Conservation (phyloP, 305 asterid genomes). For the Lippia alba region DNA sequence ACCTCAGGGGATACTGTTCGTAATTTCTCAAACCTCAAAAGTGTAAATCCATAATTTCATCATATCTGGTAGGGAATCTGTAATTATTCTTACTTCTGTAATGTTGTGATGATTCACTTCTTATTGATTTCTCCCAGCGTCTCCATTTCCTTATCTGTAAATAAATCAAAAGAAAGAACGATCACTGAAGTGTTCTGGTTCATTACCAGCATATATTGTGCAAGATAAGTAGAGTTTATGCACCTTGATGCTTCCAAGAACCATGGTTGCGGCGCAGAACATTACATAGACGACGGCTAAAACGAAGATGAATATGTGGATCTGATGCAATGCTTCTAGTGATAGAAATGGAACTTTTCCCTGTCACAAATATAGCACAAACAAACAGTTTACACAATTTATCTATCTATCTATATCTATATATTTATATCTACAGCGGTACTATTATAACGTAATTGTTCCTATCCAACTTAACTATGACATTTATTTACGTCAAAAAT, state of each 20-base stretch:
- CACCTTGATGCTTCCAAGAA: conserved; percentile 83
- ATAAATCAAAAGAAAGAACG: neutral
- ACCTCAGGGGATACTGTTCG: too few species aligned
- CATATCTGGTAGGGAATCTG: neutral
- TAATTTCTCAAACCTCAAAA: too few species aligned
- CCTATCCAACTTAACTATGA: too few species aligned
- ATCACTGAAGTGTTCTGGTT: neutral
- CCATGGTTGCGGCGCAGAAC: conserved; percentile 76
- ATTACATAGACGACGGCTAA: conserved; percentile 80
- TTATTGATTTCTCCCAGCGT: conserved; percentile 73
- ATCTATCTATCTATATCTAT: too few species aligned
- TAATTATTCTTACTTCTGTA: conserved; percentile 45
- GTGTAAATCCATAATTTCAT: too few species aligned
- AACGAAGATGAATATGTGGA: conserved; percentile 90
- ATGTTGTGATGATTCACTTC: conserved; percentile 36
- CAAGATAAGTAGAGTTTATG: neutral
- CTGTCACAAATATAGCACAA: conserved; percentile 38
- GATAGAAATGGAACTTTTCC: conserved; percentile 73
- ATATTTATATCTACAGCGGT: too few species aligned
- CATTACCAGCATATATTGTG: neutral
- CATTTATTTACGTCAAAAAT: too few species aligned
- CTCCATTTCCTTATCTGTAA: conserved; percentile 72
- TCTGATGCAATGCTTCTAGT: conserved; percentile 83
- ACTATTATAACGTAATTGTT: too few species aligned
- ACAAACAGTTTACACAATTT: neutral